Conservation (phyloP, 2,329 filamentous ascomycete genomes). For the Fusarium sp. region DNA sequence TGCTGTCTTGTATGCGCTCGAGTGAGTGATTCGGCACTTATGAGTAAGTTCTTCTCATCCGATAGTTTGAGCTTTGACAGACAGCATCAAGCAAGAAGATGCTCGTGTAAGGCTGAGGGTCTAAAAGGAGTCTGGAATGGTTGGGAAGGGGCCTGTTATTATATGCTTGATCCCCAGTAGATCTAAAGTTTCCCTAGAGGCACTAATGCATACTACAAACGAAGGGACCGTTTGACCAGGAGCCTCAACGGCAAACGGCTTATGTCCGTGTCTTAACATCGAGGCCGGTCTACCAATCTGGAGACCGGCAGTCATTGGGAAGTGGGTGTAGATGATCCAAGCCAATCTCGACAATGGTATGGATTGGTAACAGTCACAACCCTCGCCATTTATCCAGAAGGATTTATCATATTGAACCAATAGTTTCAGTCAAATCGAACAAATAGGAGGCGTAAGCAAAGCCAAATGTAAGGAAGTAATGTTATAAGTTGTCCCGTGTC, state of each 20-base stretch:
- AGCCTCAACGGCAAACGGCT: constrained; percentile 12
- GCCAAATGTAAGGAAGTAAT: neutral
- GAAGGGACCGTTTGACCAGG: neutral
- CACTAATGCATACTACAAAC: constrained; percentile 8
- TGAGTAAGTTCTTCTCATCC: neutral
- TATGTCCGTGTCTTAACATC: constrained; percentile 21
- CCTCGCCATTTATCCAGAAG: neutral
- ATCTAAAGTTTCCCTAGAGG: neutral
- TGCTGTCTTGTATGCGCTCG: constrained; percentile 2
- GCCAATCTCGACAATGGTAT: neutral
- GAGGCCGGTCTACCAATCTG: neutral
- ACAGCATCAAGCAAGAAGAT: neutral
- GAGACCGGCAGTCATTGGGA: neutral
- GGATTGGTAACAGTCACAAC: neutral
- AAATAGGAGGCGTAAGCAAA: neutral
- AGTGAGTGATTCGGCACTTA: neutral
- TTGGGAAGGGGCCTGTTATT: constrained; percentile 3
- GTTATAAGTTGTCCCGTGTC: constrained; percentile 9
- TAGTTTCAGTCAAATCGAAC: neutral
- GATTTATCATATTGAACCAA: neutral
- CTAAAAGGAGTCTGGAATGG: neutral
- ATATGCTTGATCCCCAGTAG: neutral
- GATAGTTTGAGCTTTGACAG: neutral
- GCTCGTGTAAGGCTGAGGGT: neutral
- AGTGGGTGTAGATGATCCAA: constrained; percentile 5